Evolutionary conservation across 306 rosid species (phyloP).

Genomic region (Lathyrus oleraceus): DNA sequence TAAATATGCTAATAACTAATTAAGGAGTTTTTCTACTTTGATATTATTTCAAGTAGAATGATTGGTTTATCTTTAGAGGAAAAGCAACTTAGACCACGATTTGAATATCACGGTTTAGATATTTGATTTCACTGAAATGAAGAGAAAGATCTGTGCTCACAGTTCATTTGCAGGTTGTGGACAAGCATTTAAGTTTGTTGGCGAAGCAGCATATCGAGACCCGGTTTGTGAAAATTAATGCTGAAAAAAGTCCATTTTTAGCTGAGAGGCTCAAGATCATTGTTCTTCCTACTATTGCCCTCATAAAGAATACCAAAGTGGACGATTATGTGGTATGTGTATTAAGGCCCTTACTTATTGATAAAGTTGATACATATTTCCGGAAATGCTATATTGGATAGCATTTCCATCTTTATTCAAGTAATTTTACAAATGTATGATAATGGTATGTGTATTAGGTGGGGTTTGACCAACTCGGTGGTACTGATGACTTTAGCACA

Average conservation of each 20-base stretch:
- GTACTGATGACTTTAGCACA: conserved; percentile 88
- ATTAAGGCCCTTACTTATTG: conserved; percentile 6
- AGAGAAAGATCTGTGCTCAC: conserved; percentile 34
- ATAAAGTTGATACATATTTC: background rate
- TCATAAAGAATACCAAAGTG: conserved; percentile 90
- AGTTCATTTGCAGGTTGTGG: conserved; percentile 71
- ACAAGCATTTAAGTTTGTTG: conserved; percentile 78
- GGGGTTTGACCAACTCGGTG: conserved; percentile 96
- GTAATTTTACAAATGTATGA: conserved; percentile 12
- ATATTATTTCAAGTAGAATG: background rate
- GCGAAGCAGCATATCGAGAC: conserved; percentile 94
- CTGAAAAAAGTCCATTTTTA: conserved; percentile 94
- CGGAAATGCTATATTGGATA: background rate
- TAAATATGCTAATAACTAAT: background rate
- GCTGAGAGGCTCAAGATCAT: conserved; percentile 86
- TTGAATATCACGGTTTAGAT: background rate
- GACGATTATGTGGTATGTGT: conserved; percentile 91
- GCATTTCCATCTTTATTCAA: background rate
- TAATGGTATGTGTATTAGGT: conserved; percentile 54
- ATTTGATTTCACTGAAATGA: background rate
- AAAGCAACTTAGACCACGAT: background rate
- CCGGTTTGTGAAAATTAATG: conserved; percentile 76
- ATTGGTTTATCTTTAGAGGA: background rate
- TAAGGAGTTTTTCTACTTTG: background rate
- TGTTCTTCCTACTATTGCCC: conserved; percentile 94